phyloP scores from a whole-genome alignment of 805 yeast genomes.

The Barnettozyma salicaria region DNA sequence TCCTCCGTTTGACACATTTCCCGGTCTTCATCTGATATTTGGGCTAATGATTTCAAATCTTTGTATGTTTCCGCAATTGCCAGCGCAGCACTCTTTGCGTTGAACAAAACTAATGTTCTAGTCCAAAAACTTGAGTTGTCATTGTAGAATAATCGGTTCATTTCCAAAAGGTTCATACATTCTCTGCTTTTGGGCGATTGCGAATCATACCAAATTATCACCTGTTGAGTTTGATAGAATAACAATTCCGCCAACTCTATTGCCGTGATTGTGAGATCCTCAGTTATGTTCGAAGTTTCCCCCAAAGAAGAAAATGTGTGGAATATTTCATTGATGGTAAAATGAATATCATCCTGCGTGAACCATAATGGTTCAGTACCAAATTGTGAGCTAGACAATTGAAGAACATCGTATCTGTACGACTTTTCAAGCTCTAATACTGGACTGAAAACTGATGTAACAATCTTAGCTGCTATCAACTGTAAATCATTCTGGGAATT shows the following conservation, averaged over 20 bases:
- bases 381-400: constrained; percentile 27
- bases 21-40: constrained; percentile 41
- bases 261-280: constrained; percentile 21
- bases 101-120: constrained; percentile 43
- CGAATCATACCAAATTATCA: constrained; percentile 28
- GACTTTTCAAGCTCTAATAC: constrained; percentile 37
- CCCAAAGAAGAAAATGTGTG: constrained; percentile 24
- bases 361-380: constrained; percentile 41
- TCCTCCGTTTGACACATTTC: constrained; percentile 19
- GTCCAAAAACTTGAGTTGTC: constrained; percentile 51
- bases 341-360: constrained; percentile 35
- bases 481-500: constrained; percentile 14
- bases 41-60: constrained; percentile 61
- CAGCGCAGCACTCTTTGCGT: constrained; percentile 48
- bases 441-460: constrained; percentile 26
- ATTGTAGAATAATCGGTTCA: constrained; percentile 20
- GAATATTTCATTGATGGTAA: constrained; percentile 37
- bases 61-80: constrained; percentile 56
- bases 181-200: constrained; percentile 20
- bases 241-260: constrained; percentile 35
- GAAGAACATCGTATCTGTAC: constrained; percentile 30
- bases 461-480: constrained; percentile 17
- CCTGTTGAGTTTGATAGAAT: constrained; percentile 35
- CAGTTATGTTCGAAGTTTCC: constrained; percentile 9
- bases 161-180: constrained; percentile 17